Evolutionary conservation across 106 monocot species (phyloP).

Genomic region (Dendrobium catenatum): DNA sequence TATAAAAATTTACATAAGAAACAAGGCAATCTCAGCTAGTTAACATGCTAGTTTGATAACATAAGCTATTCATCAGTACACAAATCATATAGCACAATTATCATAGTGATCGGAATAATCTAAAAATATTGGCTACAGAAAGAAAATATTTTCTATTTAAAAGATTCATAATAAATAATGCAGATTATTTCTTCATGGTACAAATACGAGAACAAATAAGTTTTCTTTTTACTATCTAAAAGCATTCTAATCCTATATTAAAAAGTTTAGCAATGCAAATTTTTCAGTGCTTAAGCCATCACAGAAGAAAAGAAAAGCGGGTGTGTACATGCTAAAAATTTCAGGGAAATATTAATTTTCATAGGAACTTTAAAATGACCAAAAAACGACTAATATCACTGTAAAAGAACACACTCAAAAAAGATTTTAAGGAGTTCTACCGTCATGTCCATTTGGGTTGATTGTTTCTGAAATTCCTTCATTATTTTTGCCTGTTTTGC

Average conservation of each 20-base stretch:
- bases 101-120: not conserved
- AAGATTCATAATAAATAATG: not conserved
- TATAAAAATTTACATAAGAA: not conserved
- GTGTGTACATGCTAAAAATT: not conserved
- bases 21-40: not conserved
- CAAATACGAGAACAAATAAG: not conserved
- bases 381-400: not conserved
- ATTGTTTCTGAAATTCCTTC: constrained; percentile 97
- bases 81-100: not conserved
- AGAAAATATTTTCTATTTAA: not conserved
- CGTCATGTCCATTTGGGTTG: constrained; percentile 94
- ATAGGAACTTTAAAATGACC: not conserved
- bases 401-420: not conserved
- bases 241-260: not conserved
- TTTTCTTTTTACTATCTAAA: not conserved
- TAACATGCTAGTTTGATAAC: not conserved
- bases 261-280: not conserved
- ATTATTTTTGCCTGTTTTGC: constrained; percentile 81
- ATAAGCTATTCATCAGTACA: not conserved
- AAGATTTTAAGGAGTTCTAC: constrained; percentile 27
- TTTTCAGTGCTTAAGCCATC: not conserved
- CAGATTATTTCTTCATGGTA: not conserved
- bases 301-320: not conserved
- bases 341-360: not conserved
- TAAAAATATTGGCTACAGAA: not conserved